These are phyloP conservation scores for Groenewaldozyma sp. DNA, from an alignment of 1,139 yeast species.

Conservation along the genomic window DNA sequence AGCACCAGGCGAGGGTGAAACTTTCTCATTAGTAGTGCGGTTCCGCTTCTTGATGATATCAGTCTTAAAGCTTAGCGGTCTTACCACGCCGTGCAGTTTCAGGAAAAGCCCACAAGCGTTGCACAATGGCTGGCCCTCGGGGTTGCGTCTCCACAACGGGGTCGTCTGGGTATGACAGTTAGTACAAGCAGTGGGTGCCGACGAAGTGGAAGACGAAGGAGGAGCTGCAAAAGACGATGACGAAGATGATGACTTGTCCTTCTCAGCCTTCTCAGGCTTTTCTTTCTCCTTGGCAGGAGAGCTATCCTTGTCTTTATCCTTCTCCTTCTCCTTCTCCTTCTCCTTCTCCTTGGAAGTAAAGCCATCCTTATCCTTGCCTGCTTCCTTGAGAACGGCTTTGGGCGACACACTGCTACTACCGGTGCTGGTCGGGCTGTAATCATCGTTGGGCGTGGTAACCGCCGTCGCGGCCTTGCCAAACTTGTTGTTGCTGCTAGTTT, in stretches of 20 bases:
- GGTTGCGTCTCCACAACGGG: slow-evolving; percentile 91
- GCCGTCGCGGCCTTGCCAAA: not conserved
- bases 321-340: too few species aligned
- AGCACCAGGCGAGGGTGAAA: not conserved
- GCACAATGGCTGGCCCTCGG: slow-evolving; percentile 85
- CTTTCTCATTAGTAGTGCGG: slow-evolving; percentile 15
- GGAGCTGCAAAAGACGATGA: too few species aligned
- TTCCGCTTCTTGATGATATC: slow-evolving; percentile 83
- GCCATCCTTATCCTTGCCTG: too few species aligned
- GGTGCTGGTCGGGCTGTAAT: not conserved
- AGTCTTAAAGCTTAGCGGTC: slow-evolving; percentile 84
- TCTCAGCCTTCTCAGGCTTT: not conserved
- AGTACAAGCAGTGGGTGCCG: slow-evolving; percentile 42
- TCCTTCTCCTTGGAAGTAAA: too few species aligned
- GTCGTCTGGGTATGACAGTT: slow-evolving; percentile 92
- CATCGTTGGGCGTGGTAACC: slow-evolving; percentile 3
- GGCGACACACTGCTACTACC: not conserved
- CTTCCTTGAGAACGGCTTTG: too few species aligned
- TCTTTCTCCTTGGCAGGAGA: not conserved
- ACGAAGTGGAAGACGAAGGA: too few species aligned
- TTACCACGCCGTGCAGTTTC: slow-evolving; percentile 86
- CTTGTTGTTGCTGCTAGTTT: not conserved
- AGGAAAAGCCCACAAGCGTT: slow-evolving; percentile 92
- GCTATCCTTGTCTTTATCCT: too few species aligned
- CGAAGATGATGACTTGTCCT: too few species aligned